Evolutionary conservation across 139 green algal species (phyloP).

Genomic region (Astrephomene gubernaculifera): DNA sequence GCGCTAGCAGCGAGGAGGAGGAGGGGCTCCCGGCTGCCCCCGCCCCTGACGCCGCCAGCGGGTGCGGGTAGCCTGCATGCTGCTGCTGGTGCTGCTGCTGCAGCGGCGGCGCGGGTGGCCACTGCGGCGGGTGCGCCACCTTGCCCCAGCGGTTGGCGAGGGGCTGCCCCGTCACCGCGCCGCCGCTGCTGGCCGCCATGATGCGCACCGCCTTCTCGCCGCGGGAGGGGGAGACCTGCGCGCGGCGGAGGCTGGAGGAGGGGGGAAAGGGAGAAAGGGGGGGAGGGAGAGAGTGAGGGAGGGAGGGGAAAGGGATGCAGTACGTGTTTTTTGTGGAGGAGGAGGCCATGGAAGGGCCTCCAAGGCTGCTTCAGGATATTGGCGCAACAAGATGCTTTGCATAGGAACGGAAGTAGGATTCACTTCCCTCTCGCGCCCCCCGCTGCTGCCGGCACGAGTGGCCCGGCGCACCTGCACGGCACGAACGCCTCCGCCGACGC

Average conservation of each 20-base stretch:
- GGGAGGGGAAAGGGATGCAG: too few relatives aligned
- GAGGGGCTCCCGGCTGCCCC: background rate
- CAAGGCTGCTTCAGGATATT: too few relatives aligned
- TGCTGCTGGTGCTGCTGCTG: background rate
- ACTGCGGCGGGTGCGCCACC: slow-evolving; percentile 4
- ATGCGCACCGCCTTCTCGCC: slow-evolving; percentile 62
- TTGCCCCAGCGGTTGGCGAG: slow-evolving; percentile 50
- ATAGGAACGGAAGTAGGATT: too few relatives aligned
- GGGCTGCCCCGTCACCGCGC: slow-evolving; percentile 40
- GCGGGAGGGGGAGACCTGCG: slow-evolving; percentile 11
- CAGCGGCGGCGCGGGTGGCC: background rate
- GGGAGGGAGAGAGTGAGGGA: background rate
- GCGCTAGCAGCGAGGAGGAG: background rate
- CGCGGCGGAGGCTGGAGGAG: slow-evolving; percentile 41
- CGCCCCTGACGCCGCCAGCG: background rate
- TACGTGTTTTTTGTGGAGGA: too few relatives aligned
- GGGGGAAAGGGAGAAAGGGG: background rate
- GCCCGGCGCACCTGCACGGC: slow-evolving; percentile 20
- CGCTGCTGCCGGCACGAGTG: too few relatives aligned
- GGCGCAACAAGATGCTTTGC: too few relatives aligned
- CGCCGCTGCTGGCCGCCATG: slow-evolving; percentile 58
- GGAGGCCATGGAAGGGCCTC: too few relatives aligned
- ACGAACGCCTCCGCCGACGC: slow-evolving; percentile 6
- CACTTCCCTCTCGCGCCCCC: too few relatives aligned
- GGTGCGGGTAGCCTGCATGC: background rate